Evolutionary conservation across 83 land plant genomes (phyloP).

Genomic region (Isoetes engelmannii): DNA sequence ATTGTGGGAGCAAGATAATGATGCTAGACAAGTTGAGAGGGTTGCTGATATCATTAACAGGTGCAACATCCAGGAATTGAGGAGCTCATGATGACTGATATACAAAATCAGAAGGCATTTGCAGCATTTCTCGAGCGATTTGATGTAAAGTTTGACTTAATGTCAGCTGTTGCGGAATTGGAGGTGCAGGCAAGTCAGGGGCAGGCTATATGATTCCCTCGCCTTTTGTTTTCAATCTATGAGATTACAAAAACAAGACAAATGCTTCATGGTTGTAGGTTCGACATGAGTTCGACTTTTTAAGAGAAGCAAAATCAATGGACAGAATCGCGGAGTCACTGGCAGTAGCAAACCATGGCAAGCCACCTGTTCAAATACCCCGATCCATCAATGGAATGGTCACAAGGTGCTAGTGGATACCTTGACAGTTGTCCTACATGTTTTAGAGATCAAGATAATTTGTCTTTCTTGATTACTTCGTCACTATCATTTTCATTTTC

Average conservation of each 20-base stretch:
- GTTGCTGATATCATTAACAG: conserved; percentile 20
- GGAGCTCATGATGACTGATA: conserved; percentile 91
- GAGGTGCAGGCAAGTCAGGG: conserved; percentile 64
- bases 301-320: conserved; percentile 84
- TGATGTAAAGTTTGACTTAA: conserved; percentile 81
- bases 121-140: conserved; percentile 72
- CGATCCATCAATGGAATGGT: conserved; percentile 50
- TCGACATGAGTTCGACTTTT: conserved; percentile 86
- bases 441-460: too few relatives aligned
- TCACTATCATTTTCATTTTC: too few relatives aligned
- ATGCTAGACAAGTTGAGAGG: conserved; percentile 6
- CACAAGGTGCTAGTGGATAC: conserved; percentile 43
- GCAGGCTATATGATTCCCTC: not conserved
- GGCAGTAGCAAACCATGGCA: conserved; percentile 43
- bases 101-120: conserved; percentile 82
- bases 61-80: conserved; percentile 97
- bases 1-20: too few relatives aligned
- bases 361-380: conserved; percentile 62
- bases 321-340: conserved; percentile 62
- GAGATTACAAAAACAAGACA: not conserved
- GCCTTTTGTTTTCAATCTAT: not conserved
- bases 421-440: too few relatives aligned
- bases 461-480: conserved; percentile 1
- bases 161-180: conserved; percentile 73
- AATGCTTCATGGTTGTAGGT: conserved; percentile 33